Conservation (phyloP, 495 filamentous ascomycete species). For the Daldinia decipiens region DNA sequence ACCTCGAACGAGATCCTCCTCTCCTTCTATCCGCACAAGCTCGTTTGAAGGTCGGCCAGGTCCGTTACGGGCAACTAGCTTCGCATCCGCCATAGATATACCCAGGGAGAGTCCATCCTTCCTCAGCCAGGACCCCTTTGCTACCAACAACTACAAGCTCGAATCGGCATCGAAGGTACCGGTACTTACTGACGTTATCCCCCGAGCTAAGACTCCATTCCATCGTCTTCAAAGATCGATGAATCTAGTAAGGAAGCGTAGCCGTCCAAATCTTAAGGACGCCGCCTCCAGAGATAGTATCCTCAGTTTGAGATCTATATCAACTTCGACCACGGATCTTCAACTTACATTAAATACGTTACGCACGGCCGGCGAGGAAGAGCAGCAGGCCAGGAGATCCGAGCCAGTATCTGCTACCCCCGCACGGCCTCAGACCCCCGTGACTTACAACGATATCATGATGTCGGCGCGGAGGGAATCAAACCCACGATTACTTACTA, state of each 20-base stretch:
- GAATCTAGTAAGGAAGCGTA: conserved; percentile 58
- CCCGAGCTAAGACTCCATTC: conserved; percentile 50
- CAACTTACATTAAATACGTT: conserved; percentile 32
- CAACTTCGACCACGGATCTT: conserved; percentile 39
- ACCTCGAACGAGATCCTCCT: conserved; percentile 46
- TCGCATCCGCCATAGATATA: conserved; percentile 50
- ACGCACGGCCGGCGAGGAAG: conserved; percentile 22
- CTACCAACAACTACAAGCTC: conserved; percentile 52
- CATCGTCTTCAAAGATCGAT: conserved; percentile 57
- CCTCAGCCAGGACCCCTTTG: conserved; percentile 60
- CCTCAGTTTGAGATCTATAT: conserved; percentile 25
- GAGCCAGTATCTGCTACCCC: conserved; percentile 26
- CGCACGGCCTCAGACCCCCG: conserved; percentile 47
- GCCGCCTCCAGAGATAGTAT: conserved; percentile 36
- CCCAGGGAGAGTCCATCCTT: conserved; percentile 54
- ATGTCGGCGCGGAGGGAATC: conserved; percentile 51
- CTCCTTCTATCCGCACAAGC: conserved; percentile 43
- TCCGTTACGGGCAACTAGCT: conserved; percentile 48
- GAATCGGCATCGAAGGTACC: conserved; percentile 35
- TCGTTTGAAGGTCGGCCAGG: conserved; percentile 22
- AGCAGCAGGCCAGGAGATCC: conserved; percentile 21
- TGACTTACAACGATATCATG: conserved; percentile 55
- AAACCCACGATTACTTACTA: conserved; percentile 39
- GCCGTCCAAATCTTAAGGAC: conserved; percentile 54
- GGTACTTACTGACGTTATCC: conserved; percentile 28